A percentile compares a stretch with the other conserved stretches of the same genome.
Evolutionary conservation across 345 rosid species (phyloP).

Genomic region (Raphanus raphanistrum): DNA sequence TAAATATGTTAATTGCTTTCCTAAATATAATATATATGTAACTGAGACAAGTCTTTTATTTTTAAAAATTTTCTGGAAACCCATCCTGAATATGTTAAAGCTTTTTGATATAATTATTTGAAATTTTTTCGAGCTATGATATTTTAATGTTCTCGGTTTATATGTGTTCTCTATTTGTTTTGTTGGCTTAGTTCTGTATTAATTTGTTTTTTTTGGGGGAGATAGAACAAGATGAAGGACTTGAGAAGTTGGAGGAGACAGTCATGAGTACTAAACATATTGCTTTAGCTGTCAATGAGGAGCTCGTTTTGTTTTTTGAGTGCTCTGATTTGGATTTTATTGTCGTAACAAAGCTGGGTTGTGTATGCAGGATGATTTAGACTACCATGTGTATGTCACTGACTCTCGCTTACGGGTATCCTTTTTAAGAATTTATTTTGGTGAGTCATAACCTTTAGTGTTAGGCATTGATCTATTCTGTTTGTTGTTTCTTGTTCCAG

Average conservation of each 20-base stretch:
- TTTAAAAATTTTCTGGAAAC: too few species aligned
- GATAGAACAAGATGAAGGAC: conserved; percentile 98
- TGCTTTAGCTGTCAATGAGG: conserved; percentile 87
- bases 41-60: too few species aligned
- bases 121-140: too few species aligned
- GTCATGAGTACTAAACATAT: conserved; percentile 87
- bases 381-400: too few species aligned
- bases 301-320: conserved; percentile 44
- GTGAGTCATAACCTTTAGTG: neutral
- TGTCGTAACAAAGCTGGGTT: neutral
- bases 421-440: neutral
- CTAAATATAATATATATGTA: too few species aligned
- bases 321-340: conserved; percentile 10
- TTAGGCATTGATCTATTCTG: conserved; percentile 8
- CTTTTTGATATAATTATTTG: too few species aligned
- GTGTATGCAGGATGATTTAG: too few species aligned
- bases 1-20: too few species aligned
- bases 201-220: neutral
- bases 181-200: neutral
- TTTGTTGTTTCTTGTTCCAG: conserved; percentile 45
- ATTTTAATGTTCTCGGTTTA: too few species aligned
- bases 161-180: too few species aligned
- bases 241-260: conserved; percentile 84
- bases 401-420: too few species aligned
- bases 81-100: too few species aligned